Percentiles rank a stretch among this genome's conserved stretches.
Conservation (phyloP, 805 yeast genomes). For the Wickerhamiella siamensis region DNA sequence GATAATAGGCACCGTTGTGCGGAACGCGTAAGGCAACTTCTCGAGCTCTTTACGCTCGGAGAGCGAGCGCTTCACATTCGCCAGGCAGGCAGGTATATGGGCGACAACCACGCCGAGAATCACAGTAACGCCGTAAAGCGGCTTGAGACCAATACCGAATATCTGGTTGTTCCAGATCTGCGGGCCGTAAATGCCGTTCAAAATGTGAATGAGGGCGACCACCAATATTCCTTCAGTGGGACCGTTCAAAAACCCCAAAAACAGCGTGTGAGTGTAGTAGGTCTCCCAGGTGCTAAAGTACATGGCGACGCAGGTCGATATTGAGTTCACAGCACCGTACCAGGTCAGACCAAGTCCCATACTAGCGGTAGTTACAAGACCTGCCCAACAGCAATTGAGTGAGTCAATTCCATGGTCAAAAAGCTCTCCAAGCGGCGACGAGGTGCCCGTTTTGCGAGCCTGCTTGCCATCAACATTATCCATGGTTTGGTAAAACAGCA, state of each 20-base stretch:
- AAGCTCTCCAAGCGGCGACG: slow-evolving; percentile 89
- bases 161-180: slow-evolving; percentile 6
- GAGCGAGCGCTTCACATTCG: slow-evolving; percentile 26
- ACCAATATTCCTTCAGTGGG: slow-evolving; percentile 90
- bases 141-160: slow-evolving; percentile 30
- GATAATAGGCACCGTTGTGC: slow-evolving; percentile 48
- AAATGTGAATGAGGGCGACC: slow-evolving; percentile 40
- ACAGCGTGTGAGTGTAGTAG: slow-evolving; percentile 74
- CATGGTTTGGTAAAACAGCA: slow-evolving; percentile 87
- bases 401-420: slow-evolving; percentile 83
- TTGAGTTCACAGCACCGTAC: slow-evolving; percentile 17
- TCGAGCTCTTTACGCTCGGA: slow-evolving; percentile 32
- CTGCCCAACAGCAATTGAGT: slow-evolving; percentile 65
- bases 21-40: slow-evolving; percentile 23
- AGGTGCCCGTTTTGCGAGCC: slow-evolving; percentile 85
- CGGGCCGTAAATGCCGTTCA: slow-evolving; percentile 56
- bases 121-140: slow-evolving; percentile 21
- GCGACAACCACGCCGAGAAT: slow-evolving; percentile 31
- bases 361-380: slow-evolving; percentile 59
- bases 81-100: slow-evolving; percentile 54
- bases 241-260: slow-evolving; percentile 71
- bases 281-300: slow-evolving; percentile 86
- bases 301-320: slow-evolving; percentile 37
- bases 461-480: slow-evolving; percentile 97
- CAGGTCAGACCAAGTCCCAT: slow-evolving; percentile 67